phyloP scores from a whole-genome alignment of 1,284 basidiomycete genomes.

The Tilletia indica region DNA sequence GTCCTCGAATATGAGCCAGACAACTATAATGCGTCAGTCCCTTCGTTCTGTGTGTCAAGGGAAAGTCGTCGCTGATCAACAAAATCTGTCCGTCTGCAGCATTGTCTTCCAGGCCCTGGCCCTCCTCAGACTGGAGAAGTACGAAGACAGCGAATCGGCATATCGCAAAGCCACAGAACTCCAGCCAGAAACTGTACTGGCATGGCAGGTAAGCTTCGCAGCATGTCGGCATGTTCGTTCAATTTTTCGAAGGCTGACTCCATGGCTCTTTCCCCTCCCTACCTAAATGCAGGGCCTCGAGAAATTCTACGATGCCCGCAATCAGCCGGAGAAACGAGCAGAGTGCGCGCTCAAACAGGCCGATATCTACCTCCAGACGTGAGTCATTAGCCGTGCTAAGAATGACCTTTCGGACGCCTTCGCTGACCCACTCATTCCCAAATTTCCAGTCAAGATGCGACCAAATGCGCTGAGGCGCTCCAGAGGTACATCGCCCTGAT shows the following conservation, averaged over 20 bases:
- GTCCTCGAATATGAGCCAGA: slow-evolving; percentile 45
- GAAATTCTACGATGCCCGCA: slow-evolving; percentile 55
- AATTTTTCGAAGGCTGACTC: background rate
- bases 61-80: too few species aligned
- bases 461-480: slow-evolving; percentile 74
- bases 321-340: slow-evolving; percentile 50
- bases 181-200: slow-evolving; percentile 51
- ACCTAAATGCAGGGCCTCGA: slow-evolving; percentile 52
- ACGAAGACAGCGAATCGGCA: slow-evolving; percentile 37
- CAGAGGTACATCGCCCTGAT: slow-evolving; percentile 73
- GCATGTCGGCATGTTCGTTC: background rate
- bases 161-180: slow-evolving; percentile 55
- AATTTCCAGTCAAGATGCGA: slow-evolving; percentile 67
- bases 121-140: slow-evolving; percentile 37
- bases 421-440: background rate
- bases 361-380: slow-evolving; percentile 44
- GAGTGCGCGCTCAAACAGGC: slow-evolving; percentile 47
- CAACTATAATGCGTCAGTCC: slow-evolving; percentile 46
- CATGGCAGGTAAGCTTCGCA: slow-evolving; percentile 47
- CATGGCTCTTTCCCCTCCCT: background rate
- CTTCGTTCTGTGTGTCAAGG: background rate
- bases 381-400: background rate
- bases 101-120: slow-evolving; percentile 48
- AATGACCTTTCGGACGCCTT: too few species aligned
- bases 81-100: slow-evolving; percentile 16